These are phyloP conservation scores for Aspergillus spinulosporus DNA, from an alignment of 2,329 filamentous ascomycete genomes.

Conservation along the genomic window DNA sequence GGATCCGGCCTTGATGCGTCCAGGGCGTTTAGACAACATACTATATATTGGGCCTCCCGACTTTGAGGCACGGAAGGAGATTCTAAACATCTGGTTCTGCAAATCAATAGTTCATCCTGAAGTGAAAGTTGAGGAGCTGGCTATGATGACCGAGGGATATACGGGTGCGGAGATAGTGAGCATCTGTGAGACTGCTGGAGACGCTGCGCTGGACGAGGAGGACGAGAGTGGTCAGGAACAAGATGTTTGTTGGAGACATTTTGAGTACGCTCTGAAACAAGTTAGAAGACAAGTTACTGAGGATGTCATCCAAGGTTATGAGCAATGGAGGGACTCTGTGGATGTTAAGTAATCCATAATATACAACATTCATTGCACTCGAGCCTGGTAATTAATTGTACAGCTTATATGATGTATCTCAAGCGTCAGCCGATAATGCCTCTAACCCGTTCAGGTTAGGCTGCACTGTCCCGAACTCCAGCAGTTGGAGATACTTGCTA, in stretches of 20 bases:
- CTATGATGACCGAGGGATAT: slow-evolving; percentile 68
- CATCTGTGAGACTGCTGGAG: slow-evolving; percentile 55
- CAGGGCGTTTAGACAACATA: slow-evolving; percentile 79
- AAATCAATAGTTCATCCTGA: slow-evolving; percentile 62
- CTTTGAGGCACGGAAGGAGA: slow-evolving; percentile 69
- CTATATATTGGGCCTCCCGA: slow-evolving; percentile 85
- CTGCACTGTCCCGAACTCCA: neutral
- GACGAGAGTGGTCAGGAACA: slow-evolving; percentile 44
- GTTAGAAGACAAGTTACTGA: slow-evolving; percentile 61
- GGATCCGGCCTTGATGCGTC: slow-evolving; percentile 80
- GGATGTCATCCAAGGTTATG: slow-evolving; percentile 60
- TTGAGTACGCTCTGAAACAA: slow-evolving; percentile 44
- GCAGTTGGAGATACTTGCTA: neutral
- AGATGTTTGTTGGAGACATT: slow-evolving; percentile 44
- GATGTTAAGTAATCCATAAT: slow-evolving; percentile 6
- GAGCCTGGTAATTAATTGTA: too few relatives aligned
- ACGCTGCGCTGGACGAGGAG: slow-evolving; percentile 54
- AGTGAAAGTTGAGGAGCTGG: slow-evolving; percentile 66
- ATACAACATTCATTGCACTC: neutral
- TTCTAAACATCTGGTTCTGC: slow-evolving; percentile 67
- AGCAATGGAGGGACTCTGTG: slow-evolving; percentile 51
- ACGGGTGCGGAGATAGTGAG: slow-evolving; percentile 80
- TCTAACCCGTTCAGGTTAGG: neutral
- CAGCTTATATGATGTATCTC: neutral
- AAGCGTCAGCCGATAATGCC: neutral